Evolutionary conservation across 345 rosid genomes (phyloP), one percentile per base, ranked within the genome.

Genomic region (Cardamine resedifolia): DNA sequence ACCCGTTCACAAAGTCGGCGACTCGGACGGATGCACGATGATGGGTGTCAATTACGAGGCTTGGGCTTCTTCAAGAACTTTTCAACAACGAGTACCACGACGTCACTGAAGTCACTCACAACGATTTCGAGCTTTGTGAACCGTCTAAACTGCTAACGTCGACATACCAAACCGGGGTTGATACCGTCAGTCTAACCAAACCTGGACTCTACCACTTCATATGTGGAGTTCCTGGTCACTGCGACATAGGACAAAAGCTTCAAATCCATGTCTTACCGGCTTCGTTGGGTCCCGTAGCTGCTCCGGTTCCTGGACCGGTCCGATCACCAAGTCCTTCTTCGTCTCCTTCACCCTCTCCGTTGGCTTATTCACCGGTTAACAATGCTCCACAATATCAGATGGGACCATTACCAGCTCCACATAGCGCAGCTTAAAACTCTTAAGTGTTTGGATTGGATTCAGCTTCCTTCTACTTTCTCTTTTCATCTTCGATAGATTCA

Each of bases 41-140:
- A 31, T 10, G 33, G 33, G 45, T 3, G 39, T 59, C 2, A 12
- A 59, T 3, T 70, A 70, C 50, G 36, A 60, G 12, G 27, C 34
- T 2, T 70, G 75, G 75, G 58, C 67, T 23, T 58, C 75, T 24
- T 41, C 58, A n/a, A 70, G 10, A 60, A 70, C 66, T 33, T 59
- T 70, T 26, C 26, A 70, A 21, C 30, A 58, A 30, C 0, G 45
- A 10, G 0, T 20, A 20, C 56, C 74, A 70, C 19, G 58, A 70
- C 12, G 67, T 58, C 21, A 49, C 4, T n/a, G 15, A 58, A 70
- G 74, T 47, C 27, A 58, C 67, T 47, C 58, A 15, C 36, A 0
- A 33, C 1, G 15, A 21, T 38, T 70, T 58, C 10, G 58, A 47
- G 49, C 4, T 34, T 12, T 70, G 49, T 36, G 66, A 59, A 3